A percentile compares a stretch with the other conserved stretches of the same genome.
phyloP scores from a whole-genome alignment of 441 rosid genomes.

The Populus trichocarpa region DNA sequence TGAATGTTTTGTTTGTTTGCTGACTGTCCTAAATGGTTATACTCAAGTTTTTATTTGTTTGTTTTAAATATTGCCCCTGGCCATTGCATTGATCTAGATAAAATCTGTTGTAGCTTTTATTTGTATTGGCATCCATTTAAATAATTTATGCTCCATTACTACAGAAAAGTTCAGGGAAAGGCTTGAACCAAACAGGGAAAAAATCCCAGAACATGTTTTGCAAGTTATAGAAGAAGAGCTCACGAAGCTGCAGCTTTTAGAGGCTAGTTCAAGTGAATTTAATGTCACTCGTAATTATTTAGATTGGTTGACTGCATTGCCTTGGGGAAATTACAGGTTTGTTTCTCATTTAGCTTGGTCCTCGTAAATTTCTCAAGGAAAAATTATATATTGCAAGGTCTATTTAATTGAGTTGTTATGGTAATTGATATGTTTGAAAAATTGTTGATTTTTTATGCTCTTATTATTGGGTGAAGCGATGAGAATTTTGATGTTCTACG shows the following conservation, averaged over 20 bases:
- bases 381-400: not conserved
- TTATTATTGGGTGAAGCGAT: constrained; percentile 47
- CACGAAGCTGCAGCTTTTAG: constrained; percentile 74
- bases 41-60: not conserved
- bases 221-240: constrained; percentile 95
- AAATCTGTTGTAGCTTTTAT: not conserved
- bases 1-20: not conserved
- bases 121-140: constrained; percentile 6
- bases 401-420: not conserved
- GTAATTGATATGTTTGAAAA: not conserved
- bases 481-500: constrained; percentile 82
- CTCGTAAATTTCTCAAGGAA: constrained; percentile 1
- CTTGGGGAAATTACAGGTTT: constrained; percentile 94
- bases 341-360: constrained; percentile 20
- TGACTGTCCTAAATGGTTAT: not conserved
- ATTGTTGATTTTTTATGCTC: not conserved
- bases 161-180: constrained; percentile 89
- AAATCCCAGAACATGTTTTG: constrained; percentile 75
- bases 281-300: constrained; percentile 86
- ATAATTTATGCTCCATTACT: constrained; percentile 22
- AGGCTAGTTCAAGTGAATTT: constrained; percentile 99
- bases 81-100: not conserved
- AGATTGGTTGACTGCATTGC: constrained; percentile 95
- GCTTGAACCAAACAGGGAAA: constrained; percentile 72
- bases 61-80: not conserved